Evolutionary conservation across 805 yeast species (phyloP), one percentile per base, ranked within the genome.

Genomic region (Candida multigemmis): DNA sequence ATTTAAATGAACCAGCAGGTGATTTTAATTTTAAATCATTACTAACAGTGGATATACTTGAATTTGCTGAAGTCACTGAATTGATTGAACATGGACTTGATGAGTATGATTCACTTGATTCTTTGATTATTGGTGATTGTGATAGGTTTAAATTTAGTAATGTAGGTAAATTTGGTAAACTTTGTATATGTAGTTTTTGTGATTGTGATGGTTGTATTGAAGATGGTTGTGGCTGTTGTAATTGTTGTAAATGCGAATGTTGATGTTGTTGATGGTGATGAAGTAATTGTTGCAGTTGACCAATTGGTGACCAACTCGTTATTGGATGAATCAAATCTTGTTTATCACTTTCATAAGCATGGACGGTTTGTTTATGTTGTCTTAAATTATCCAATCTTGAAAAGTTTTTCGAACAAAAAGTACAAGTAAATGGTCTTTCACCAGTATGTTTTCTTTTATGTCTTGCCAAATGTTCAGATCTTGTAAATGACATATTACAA

Each of bases 381-480:
- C 95, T 68, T 35, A 87, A 64, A 49, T 87, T 87, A 53, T 87
- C 96, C 33, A 87, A 57, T 24, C 96, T 66, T 11, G 86, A 76
- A 48, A 86, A 86, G 46, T 74, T 69, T 45, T 86, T 75, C 18
- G 75, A 62, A 48, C 94, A 83, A 49, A 79, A 80, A 25, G 78
- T 79, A 51, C 96, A 86, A 28, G 81, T 74, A 50, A 85, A 86
- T 3, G 96, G 96, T 31, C 94, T 64, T 50, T 86, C 96, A 22
- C 96, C 96, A 1, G 96, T 87, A 50, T 86, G 96, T 43, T 86
- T 87, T 32, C 96, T 61, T 28, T 87, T 79, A 56, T 86, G 96
- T 33, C 96, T 65, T 1, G 95, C 94, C 40, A 86, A 65, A 53
- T 87, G 96, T 49, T 87, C 96, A 6, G 91, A 78, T 26, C 96